phyloP scores from a whole-genome alignment of 2,329 filamentous ascomycete species.

The Colletotrichum sp. region DNA sequence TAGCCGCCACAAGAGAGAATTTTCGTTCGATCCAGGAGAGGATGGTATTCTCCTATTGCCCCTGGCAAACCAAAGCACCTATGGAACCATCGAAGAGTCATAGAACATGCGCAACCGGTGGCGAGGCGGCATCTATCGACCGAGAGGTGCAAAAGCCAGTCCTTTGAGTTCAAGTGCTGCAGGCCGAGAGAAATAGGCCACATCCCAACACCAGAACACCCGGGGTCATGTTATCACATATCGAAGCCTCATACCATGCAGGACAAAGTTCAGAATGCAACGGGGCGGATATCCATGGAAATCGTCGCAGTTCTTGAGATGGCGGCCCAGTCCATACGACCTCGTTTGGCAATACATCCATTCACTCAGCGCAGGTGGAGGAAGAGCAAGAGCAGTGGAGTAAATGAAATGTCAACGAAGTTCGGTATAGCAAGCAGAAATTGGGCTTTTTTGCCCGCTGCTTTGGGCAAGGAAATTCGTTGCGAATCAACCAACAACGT shows the following conservation, averaged over 20 bases:
- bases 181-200: neutral
- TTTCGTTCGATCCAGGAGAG: slow-evolving; percentile 31
- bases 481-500: neutral
- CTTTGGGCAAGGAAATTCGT: neutral
- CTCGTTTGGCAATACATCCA: neutral
- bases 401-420: neutral
- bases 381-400: neutral
- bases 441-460: neutral
- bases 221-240: neutral
- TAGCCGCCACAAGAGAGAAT: slow-evolving; percentile 25
- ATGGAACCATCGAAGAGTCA: neutral
- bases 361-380: neutral
- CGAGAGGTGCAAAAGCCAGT: neutral
- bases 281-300: neutral
- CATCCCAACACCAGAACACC: neutral
- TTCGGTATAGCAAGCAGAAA: neutral
- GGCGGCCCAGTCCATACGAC: neutral
- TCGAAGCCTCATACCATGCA: neutral
- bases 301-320: neutral
- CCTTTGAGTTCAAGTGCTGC: neutral
- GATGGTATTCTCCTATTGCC: slow-evolving; percentile 15
- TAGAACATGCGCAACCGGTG: neutral
- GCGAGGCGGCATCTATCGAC: neutral
- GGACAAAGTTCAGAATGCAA: neutral
- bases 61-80: neutral